These are phyloP conservation scores for Anthracocystis walkeri DNA, from an alignment of 1,284 basidiomycete species.

Conservation along the genomic window DNA sequence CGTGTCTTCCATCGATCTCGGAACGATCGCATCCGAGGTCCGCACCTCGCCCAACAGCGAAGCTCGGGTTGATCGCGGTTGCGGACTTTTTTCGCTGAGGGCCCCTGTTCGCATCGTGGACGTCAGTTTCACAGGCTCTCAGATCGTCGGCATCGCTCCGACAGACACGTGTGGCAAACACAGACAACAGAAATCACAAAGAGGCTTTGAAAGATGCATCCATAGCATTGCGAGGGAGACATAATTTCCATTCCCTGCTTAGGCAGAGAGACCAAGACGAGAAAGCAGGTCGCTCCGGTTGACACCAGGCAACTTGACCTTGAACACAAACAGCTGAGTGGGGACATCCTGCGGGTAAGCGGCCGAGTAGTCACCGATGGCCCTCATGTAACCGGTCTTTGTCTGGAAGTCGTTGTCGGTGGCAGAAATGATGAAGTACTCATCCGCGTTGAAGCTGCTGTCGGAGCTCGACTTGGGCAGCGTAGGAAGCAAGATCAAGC, in stretches of 20 bases:
- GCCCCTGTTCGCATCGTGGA: not conserved
- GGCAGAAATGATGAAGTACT: slow-evolving; percentile 78
- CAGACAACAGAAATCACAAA: not conserved
- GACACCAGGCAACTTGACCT: slow-evolving; percentile 75
- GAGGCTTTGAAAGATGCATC: not conserved
- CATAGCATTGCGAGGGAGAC: not conserved
- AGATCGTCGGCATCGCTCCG: not conserved
- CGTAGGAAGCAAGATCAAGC: slow-evolving; percentile 75
- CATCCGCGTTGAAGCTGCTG: slow-evolving; percentile 69
- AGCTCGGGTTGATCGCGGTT: slow-evolving; percentile 2
- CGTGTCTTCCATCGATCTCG: slow-evolving; percentile 17
- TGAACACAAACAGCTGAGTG: slow-evolving; percentile 78
- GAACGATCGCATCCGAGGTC: slow-evolving; percentile 12
- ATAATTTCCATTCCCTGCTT: not conserved
- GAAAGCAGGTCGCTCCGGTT: slow-evolving; percentile 34
- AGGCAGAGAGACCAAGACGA: slow-evolving; percentile 27
- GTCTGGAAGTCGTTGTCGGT: slow-evolving; percentile 79
- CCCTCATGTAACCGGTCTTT: slow-evolving; percentile 72
- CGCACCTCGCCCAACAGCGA: not conserved
- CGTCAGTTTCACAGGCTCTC: not conserved
- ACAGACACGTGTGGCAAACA: not conserved
- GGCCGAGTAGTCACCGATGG: slow-evolving; percentile 48
- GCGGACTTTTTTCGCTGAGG: not conserved
- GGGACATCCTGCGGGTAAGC: slow-evolving; percentile 69
- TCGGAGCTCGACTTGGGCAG: slow-evolving; percentile 72